phyloP scores from a whole-genome alignment of 1,284 basidiomycete species.

The Trichosporon sp. region DNA sequence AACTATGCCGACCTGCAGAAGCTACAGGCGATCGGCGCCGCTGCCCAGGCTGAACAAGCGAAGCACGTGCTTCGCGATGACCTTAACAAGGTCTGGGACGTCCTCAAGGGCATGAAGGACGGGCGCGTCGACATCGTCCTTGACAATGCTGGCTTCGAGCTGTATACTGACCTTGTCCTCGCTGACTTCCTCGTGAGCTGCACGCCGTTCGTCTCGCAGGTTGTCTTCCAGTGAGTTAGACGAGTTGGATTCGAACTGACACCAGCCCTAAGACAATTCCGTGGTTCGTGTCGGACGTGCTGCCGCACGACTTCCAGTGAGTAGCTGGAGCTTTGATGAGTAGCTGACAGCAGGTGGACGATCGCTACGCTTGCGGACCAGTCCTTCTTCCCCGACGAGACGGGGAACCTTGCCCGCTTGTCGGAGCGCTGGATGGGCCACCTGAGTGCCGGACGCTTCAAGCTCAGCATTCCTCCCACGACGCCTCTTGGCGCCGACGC shows the following conservation, averaged over 20 bases:
- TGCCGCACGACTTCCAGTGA: slow-evolving; percentile 71
- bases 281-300: slow-evolving; percentile 86
- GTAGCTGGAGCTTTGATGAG: slow-evolving; percentile 26
- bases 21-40: slow-evolving; percentile 77
- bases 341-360: slow-evolving; percentile 47
- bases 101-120: slow-evolving; percentile 64
- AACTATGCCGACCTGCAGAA: slow-evolving; percentile 72
- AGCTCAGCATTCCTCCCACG: slow-evolving; percentile 69
- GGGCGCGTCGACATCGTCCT: slow-evolving; percentile 82
- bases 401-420: slow-evolving; percentile 64
- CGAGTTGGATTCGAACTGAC: background rate
- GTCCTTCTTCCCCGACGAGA: slow-evolving; percentile 64
- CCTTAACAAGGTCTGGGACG: slow-evolving; percentile 73
- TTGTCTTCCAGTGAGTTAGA: slow-evolving; percentile 80
- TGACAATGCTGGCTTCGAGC: slow-evolving; percentile 93
- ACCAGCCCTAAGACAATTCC: slow-evolving; percentile 80
- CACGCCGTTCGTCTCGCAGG: slow-evolving; percentile 76
- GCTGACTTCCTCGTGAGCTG: slow-evolving; percentile 90
- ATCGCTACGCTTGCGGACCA: slow-evolving; percentile 59
- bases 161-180: slow-evolving; percentile 91
- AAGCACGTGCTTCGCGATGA: slow-evolving; percentile 85
- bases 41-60: slow-evolving; percentile 71
- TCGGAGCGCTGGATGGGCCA: slow-evolving; percentile 74
- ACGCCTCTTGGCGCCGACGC: slow-evolving; percentile 65
- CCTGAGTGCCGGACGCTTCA: slow-evolving; percentile 70